Evolutionary conservation across 495 filamentous ascomycete genomes (phyloP).

Genomic region (Lepraria neglecta): DNA sequence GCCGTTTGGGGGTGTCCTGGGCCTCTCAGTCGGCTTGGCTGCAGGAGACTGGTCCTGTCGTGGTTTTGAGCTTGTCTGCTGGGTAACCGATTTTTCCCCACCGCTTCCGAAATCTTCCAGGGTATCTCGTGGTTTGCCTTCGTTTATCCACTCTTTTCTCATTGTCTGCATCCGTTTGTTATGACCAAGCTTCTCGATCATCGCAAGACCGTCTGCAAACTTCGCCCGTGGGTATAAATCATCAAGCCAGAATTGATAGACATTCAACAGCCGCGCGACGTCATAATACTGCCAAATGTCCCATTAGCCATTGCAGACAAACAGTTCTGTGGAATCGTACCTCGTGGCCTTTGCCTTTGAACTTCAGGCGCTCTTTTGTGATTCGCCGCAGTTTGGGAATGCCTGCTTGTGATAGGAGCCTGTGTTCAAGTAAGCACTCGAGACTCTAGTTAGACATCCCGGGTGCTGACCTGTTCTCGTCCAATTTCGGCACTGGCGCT

Average conservation of each 20-base stretch:
- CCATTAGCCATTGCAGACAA: slow-evolving; percentile 19
- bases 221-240: slow-evolving; percentile 91
- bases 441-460: not conserved
- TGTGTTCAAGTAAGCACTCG: slow-evolving; percentile 28
- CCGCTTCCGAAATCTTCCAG: not conserved
- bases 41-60: not conserved
- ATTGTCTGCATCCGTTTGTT: slow-evolving; percentile 65
- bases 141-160: slow-evolving; percentile 81
- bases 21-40: not conserved
- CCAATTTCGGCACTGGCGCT: slow-evolving; percentile 73
- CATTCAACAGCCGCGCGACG: slow-evolving; percentile 69
- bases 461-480: slow-evolving; percentile 60
- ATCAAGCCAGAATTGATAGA: slow-evolving; percentile 96
- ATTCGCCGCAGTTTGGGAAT: slow-evolving; percentile 74
- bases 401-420: slow-evolving; percentile 71
- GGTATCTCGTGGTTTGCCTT: slow-evolving; percentile 42
- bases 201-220: slow-evolving; percentile 81
- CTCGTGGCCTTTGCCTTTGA: slow-evolving; percentile 93
- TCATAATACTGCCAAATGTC: slow-evolving; percentile 65
- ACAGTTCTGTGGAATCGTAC: slow-evolving; percentile 39
- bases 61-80: not conserved
- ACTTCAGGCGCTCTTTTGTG: slow-evolving; percentile 63
- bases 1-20: not conserved
- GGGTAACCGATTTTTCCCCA: not conserved
- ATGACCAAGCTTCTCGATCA: slow-evolving; percentile 92